Evolutionary conservation across 441 rosid genomes (phyloP), one percentile per base, ranked within the genome.

Genomic region (Oxalis stricta): DNA sequence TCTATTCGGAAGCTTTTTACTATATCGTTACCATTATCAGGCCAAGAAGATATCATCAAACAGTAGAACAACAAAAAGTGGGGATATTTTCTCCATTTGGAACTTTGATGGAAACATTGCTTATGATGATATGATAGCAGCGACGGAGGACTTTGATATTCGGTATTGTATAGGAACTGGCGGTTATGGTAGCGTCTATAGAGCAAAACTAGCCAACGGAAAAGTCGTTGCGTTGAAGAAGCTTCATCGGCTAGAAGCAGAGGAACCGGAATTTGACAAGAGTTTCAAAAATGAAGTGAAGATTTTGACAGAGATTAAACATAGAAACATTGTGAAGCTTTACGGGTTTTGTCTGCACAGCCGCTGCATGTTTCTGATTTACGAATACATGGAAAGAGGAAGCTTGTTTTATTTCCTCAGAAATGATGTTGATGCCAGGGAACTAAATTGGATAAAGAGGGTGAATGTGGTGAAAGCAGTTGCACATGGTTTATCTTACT

Each of bases 331-430:
- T 16, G 33, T 58, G 16, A 44, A 52, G 24, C 48, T 52, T 7
- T 17, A 48, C 14, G 60, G 66, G 2, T 55, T 40, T 30, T 55
- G 61, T 41, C 13, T 55, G 17, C 50, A 61, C 19, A 36, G 10
- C 0, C 12, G 29, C 1, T 45, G 48, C 43, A 62, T 52, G 52
- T 65, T 60, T 52, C n/a, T 60, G 10, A 45, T 65, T 1, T 60
- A 65, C 5, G 50, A 65, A 26, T 48, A 38, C 39, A 38, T 65
- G 45, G 53, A 43, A 41, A 40, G 38, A 7, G 63, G 63, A 11
- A 56, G 62, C 39, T 26, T 65, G 24, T 44, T 30, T 22, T 10
- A 30, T 9, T 12, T 39, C 17, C 35, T 60, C 2, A 42, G 45
- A 1, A 33, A 43, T 2, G 43, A 53, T 23, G 34, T 3, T 12